These are phyloP conservation scores for Apiospora saccharicola DNA, from an alignment of 2,329 filamentous ascomycete genomes.

Conservation along the genomic window DNA sequence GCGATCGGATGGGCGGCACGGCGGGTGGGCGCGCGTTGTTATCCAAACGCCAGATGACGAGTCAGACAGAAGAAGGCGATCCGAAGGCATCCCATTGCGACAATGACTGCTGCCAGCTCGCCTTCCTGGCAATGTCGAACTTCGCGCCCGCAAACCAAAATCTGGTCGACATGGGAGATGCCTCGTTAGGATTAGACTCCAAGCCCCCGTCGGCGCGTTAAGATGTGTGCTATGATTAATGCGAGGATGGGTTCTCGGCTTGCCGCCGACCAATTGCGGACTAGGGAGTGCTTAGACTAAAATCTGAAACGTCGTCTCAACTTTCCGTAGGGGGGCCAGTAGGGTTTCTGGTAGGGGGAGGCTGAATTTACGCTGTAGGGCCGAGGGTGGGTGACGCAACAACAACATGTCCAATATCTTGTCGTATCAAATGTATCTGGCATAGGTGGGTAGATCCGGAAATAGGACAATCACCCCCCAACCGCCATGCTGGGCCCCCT, in stretches of 20 bases:
- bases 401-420: too few relatives aligned
- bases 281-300: not conserved
- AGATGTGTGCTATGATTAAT: conserved; percentile 18
- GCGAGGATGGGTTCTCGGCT: conserved; percentile 15
- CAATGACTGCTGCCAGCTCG: not conserved
- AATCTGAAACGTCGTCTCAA: conserved; percentile 24
- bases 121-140: not conserved
- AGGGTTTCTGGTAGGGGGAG: not conserved
- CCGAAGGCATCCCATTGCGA: not conserved
- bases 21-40: not conserved
- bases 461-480: not conserved
- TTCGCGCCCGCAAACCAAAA: not conserved
- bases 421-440: not conserved
- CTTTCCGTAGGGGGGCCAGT: not conserved
- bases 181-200: conserved; percentile 9
- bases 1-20: too few relatives aligned
- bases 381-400: conserved; percentile 18
- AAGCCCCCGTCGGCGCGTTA: conserved; percentile 9
- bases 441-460: not conserved
- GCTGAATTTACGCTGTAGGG: not conserved
- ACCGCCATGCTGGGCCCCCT: not conserved
- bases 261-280: conserved; percentile 12
- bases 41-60: conserved; percentile 5
- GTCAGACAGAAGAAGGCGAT: not conserved
- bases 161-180: not conserved